Conservation (phyloP, 139 green algal species). For the Chlorella ohadii region DNA sequence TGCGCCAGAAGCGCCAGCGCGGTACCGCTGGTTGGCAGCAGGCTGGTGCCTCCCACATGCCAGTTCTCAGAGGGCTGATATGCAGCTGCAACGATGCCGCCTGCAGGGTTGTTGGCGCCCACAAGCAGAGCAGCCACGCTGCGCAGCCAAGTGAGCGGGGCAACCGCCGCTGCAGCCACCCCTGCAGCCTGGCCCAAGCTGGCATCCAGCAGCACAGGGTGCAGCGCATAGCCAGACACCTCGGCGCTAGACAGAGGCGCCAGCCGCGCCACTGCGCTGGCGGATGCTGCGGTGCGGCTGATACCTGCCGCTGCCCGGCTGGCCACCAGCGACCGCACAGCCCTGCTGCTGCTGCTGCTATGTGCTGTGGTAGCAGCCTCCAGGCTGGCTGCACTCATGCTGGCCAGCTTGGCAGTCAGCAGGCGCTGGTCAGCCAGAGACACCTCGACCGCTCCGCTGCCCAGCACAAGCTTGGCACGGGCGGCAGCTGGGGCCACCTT, state of each 20-base stretch:
- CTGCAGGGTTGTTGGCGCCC: conserved; percentile 11
- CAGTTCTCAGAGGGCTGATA: conserved; percentile 32
- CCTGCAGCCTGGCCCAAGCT: conserved; percentile 15
- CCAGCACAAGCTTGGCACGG: conserved; percentile 2
- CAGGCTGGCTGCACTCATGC: too few relatives aligned
- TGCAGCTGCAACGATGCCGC: conserved; percentile 20
- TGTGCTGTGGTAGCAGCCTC: background rate
- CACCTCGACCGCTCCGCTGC: conserved; percentile 13
- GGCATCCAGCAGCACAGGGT: conserved; percentile 27
- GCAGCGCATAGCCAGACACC: conserved; percentile 28
- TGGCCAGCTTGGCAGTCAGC: conserved; percentile 11
- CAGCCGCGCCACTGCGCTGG: background rate
- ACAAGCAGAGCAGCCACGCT: conserved; percentile 42
- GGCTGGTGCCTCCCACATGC: conserved; percentile 3
- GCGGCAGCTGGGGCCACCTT: background rate
- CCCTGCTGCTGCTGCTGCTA: background rate
- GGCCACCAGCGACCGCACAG: background rate
- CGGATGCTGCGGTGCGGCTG: background rate
- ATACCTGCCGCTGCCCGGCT: background rate
- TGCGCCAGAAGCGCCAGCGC: background rate
- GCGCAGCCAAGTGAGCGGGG: conserved; percentile 37
- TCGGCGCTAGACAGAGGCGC: background rate
- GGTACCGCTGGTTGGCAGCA: background rate
- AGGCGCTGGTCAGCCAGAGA: conserved; percentile 16
- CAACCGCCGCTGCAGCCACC: background rate